A percentile compares a stretch with the other conserved stretches of the same genome.
Conservation (phyloP, 2,329 filamentous ascomycete species). For the Xylaria sp. region DNA sequence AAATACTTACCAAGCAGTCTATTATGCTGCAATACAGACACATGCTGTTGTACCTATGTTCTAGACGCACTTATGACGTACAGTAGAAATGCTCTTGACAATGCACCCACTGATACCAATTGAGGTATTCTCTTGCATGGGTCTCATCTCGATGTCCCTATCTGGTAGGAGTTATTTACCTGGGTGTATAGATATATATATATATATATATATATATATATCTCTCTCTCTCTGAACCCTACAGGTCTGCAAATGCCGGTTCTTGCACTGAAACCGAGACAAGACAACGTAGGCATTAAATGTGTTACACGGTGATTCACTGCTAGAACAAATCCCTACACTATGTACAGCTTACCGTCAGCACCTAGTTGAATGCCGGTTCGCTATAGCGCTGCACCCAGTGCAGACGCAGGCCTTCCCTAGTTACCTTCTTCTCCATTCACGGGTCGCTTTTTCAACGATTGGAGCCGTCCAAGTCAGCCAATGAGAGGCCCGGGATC, state of each 20-base stretch:
- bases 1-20: background rate
- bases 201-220: background rate
- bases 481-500: constrained; percentile 42
- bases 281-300: constrained; percentile 9
- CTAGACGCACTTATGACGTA: constrained; percentile 2
- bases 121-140: background rate
- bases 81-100: background rate
- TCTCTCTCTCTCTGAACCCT: too few relatives aligned
- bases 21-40: background rate
- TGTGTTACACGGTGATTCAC: constrained; percentile 17
- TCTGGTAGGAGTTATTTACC: background rate
- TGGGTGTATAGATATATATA: background rate
- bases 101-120: background rate
- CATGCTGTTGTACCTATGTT: background rate
- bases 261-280: constrained; percentile 1
- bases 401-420: background rate
- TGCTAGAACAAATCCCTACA: background rate
- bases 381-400: constrained; percentile 10
- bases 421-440: background rate
- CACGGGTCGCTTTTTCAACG: constrained; percentile 5
- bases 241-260: background rate
- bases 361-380: constrained; percentile 7
- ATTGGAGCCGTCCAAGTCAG: constrained; percentile 11
- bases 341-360: background rate
- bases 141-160: constrained; percentile 17